Evolutionary conservation across 371 early-diverging fungal genomes (phyloP).

Genomic region (Mucor velutinosus): DNA sequence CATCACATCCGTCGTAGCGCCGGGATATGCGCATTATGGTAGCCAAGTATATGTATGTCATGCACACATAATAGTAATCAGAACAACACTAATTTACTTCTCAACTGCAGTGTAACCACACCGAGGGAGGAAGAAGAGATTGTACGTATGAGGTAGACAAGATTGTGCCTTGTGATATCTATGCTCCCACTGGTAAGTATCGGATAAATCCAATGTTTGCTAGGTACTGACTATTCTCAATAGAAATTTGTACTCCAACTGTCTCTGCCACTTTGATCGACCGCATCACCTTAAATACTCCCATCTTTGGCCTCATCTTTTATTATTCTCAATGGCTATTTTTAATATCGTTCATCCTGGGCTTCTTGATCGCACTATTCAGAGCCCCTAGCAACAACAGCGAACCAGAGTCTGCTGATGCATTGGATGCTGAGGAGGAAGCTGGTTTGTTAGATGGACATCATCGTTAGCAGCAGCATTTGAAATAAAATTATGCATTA

Average conservation of each 20-base stretch:
- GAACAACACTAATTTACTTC: neutral
- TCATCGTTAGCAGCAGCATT: neutral
- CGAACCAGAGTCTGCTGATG: constrained; percentile 15
- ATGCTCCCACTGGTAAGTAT: constrained; percentile 50
- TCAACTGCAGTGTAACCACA: constrained; percentile 59
- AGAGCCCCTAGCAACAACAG: constrained; percentile 21
- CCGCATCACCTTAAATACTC: constrained; percentile 52
- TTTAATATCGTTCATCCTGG: constrained; percentile 41
- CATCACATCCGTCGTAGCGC: constrained; percentile 62
- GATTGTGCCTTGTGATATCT: constrained; percentile 60
- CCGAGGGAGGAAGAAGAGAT: constrained; percentile 42
- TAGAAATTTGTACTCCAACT: constrained; percentile 62
- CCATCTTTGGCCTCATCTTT: constrained; percentile 56
- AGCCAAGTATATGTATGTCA: constrained; percentile 68
- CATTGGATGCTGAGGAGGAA: constrained; percentile 19
- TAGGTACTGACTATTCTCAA: neutral
- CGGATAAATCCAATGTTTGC: constrained; percentile 24
- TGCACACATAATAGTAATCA: neutral
- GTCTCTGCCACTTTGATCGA: constrained; percentile 55
- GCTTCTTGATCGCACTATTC: constrained; percentile 29
- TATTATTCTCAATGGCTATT: constrained; percentile 60
- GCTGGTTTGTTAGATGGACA: constrained; percentile 22
- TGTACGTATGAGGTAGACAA: constrained; percentile 52
- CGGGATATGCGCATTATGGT: constrained; percentile 72
- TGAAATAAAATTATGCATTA: neutral